Base-by-base conservation (phyloP, 108 stramenopile genomes). In the Fragilaria radians region DNA sequence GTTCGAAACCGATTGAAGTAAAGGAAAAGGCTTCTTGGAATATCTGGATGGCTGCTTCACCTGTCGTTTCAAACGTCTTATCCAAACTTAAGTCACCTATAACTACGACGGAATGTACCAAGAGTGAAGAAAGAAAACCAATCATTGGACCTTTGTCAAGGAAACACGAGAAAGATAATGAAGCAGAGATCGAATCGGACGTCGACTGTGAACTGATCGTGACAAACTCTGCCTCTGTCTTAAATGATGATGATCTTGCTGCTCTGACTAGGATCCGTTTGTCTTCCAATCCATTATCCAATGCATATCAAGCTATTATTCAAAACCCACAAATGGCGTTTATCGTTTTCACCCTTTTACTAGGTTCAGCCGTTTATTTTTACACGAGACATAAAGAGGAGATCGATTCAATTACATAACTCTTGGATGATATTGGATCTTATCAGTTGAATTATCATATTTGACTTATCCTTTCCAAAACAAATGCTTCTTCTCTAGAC, bases 211-310 rank as follows among this genome's bases (percentile, higher is more conserved):
- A 74, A 27, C 7, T 30, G 0, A 30, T 55, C 5, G 59, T 33
- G 17, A 61, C 74, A 26, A 56, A 14, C 0, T 47, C 57, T 30
- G 19, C n/a, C n/a, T n/a, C n/a, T n/a, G n/a, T 75, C 11, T 28
- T 75, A 28, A 65, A 55, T 25, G 67, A 59, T 9, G 73, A 74
- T 21, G 73, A 74, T 28, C 63, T 63, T 0, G 59, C 58, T 2
- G 47, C 61, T 25, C 54, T 75, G 32, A 60, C 52, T 9, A 27
- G 46, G 25, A 19, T 75, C 26, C 55, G 50, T 46, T 25, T 30
- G 18, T 21, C 53, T 57, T 29, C 29, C 14, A 9, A 57, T 22
- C 11, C 21, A 19, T 9, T 61, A n/a, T 5, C 36, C 1, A n/a
- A 4, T 23, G 1, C 62, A 5, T 9, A 42, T 5, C 52, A 29